A percentile compares a stretch with the other conserved stretches of the same genome.
phyloP scores from a whole-genome alignment of 331 rosid genomes.

The Malus hybrid region DNA sequence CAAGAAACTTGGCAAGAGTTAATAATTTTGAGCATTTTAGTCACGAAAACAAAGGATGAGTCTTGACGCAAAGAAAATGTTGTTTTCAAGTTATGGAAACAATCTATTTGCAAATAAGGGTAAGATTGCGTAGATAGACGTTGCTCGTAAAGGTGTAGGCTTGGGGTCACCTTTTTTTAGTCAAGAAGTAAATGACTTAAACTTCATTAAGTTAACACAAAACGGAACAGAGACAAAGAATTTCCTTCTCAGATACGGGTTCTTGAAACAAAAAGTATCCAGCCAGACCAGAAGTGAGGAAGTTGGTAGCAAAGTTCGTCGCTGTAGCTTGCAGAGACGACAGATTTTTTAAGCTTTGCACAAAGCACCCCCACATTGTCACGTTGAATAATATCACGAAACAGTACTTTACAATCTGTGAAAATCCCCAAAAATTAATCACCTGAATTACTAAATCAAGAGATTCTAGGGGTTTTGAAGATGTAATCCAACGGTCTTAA shows the following conservation, averaged over 20 bases:
- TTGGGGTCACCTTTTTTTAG: too few species aligned
- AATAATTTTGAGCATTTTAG: neutral
- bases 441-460: neutral
- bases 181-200: neutral
- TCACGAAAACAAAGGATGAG: too few species aligned
- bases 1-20: neutral
- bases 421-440: neutral
- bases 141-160: too few species aligned
- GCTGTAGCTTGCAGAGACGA: constrained; percentile 92
- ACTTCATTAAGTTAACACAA: neutral
- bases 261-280: constrained; percentile 70
- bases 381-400: constrained; percentile 57
- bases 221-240: neutral
- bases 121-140: too few species aligned
- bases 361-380: constrained; percentile 83
- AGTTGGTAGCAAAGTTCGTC: constrained; percentile 86
- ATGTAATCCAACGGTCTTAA: neutral
- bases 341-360: constrained; percentile 76
- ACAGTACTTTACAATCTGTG: constrained; percentile 52
- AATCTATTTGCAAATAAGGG: neutral
- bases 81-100: neutral
- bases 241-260: constrained; percentile 55
- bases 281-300: constrained; percentile 75
- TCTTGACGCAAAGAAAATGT: too few species aligned
- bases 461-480: neutral